These are phyloP conservation scores for Pseudonectria foliicola DNA, from an alignment of 2,329 filamentous ascomycete species.

Conservation along the genomic window DNA sequence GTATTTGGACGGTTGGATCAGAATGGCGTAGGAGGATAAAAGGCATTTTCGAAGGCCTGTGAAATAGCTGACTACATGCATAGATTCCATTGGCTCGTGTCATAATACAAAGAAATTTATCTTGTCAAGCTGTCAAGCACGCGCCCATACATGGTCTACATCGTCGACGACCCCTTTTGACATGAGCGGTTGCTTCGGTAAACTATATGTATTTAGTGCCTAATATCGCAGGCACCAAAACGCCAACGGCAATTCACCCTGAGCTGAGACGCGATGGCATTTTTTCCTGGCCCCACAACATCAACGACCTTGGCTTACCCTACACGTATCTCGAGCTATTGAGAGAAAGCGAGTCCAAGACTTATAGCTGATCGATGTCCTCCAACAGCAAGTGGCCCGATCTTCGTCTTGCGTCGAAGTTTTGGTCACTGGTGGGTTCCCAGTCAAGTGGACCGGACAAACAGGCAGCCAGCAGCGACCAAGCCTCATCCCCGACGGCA, in stretches of 20 bases:
- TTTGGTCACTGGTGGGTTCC: constrained; percentile 23
- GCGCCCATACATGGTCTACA: too few relatives aligned
- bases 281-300: constrained; percentile 24
- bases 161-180: not conserved
- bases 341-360: constrained; percentile 12
- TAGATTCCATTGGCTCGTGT: constrained; percentile 19
- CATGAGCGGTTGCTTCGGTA: not conserved
- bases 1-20: not conserved
- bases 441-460: constrained; percentile 20
- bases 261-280: constrained; percentile 14
- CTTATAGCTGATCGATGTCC: constrained; percentile 20
- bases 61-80: constrained; percentile 13
- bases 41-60: constrained; percentile 12
- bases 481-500: constrained; percentile 4
- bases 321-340: constrained; percentile 14
- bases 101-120: constrained; percentile 1
- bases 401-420: constrained; percentile 25
- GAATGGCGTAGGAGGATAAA: constrained; percentile 2
- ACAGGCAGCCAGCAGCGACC: constrained; percentile 13
- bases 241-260: constrained; percentile 2
- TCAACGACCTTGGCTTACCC: constrained; percentile 16
- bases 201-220: constrained; percentile 10
- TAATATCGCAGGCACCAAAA: constrained; percentile 13
- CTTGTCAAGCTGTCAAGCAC: too few relatives aligned
- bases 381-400: constrained; percentile 27